Conservation (phyloP, 169 alveolate species). For the Eimeria maxima region DNA sequence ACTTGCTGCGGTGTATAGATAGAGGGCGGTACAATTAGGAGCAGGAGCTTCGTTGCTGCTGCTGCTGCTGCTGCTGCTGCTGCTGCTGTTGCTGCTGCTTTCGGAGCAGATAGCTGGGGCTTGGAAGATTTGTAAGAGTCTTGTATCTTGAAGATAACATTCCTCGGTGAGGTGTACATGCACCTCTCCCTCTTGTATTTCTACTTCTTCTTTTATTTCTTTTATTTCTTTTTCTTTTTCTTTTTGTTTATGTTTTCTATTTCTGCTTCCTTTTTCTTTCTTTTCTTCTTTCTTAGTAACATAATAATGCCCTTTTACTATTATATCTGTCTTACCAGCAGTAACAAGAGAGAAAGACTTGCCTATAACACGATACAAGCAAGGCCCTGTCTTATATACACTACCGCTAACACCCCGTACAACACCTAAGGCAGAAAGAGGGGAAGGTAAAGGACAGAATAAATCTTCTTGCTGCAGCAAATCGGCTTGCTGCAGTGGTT, state of each 20-base stretch:
- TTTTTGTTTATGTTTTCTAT: too few relatives aligned
- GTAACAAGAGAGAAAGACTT: neutral
- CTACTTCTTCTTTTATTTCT: neutral
- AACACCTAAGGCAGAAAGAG: neutral
- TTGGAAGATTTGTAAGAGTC: neutral
- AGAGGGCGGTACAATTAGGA: neutral
- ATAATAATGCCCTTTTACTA: neutral
- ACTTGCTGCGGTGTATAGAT: neutral
- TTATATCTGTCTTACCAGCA: neutral
- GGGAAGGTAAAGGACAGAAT: neutral
- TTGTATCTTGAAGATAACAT: neutral
- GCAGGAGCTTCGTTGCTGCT: neutral
- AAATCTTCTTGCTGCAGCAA: neutral
- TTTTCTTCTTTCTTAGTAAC: neutral
- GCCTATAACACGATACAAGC: neutral
- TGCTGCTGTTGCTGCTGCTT: too few relatives aligned
- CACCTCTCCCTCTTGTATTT: neutral
- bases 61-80: neutral
- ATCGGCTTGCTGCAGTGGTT: neutral
- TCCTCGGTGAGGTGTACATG: neutral
- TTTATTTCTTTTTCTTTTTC: too few relatives aligned
- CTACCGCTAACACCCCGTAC: neutral
- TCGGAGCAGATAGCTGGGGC: neutral
- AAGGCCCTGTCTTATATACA: neutral
- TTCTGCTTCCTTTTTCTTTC: too few relatives aligned